phyloP scores from a whole-genome alignment of 441 rosid species.

The Codiaeum variegatum region DNA sequence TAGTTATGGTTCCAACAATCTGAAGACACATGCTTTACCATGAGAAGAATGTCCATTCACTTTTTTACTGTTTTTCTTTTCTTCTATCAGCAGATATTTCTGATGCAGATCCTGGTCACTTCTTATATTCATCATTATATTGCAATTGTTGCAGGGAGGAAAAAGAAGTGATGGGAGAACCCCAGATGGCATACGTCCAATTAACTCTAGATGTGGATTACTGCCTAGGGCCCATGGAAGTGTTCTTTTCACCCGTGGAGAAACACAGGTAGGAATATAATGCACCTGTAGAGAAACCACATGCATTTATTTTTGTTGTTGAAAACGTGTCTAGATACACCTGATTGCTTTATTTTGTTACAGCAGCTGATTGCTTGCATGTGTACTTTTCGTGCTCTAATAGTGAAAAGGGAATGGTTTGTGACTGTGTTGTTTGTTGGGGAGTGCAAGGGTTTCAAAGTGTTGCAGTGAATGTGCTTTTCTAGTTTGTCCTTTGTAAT shows the following conservation, averaged over 20 bases:
- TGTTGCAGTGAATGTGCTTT: background rate
- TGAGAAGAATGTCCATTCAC: background rate
- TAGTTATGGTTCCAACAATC: background rate
- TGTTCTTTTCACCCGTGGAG: conserved; percentile 97
- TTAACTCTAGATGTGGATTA: conserved; percentile 81
- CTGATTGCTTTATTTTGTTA: background rate
- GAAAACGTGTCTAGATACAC: conserved; percentile 9
- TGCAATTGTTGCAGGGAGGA: conserved; percentile 59
- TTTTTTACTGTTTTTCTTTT: background rate
- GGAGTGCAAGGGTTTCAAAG: background rate
- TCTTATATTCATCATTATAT: conserved; percentile 9
- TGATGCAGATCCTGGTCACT: conserved; percentile 16
- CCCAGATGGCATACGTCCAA: conserved; percentile 74
- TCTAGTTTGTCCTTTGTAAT: background rate
- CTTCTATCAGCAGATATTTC: conserved; percentile 12
- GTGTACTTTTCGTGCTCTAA: background rate
- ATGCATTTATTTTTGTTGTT: background rate
- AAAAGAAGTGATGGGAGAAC: conserved; percentile 97
- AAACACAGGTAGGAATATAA: conserved; percentile 72
- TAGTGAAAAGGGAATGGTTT: conserved; percentile 6
- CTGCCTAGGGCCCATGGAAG: conserved; percentile 99
- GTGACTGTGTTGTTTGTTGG: background rate
- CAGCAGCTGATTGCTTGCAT: background rate
- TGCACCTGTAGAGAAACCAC: background rate
- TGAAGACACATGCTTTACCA: background rate